A percentile compares a stretch with the other conserved stretches of the same genome.
phyloP scores from a whole-genome alignment of 768 basidiomycete genomes.

The Rhodotorula graminis region DNA sequence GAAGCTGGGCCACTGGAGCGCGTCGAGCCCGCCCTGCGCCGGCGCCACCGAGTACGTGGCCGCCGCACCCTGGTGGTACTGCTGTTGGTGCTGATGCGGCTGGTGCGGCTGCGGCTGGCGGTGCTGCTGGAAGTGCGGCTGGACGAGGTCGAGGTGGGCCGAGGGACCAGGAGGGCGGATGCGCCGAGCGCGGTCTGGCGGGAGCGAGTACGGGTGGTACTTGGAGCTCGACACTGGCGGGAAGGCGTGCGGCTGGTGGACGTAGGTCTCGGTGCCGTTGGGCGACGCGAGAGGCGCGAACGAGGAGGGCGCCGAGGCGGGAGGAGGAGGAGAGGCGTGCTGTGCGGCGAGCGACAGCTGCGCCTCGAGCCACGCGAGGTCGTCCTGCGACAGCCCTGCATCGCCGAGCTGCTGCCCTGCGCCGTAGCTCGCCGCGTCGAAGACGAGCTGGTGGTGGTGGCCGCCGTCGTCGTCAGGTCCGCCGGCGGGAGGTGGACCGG shows the following conservation, averaged over 20 bases:
- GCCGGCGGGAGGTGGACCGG: too few species aligned
- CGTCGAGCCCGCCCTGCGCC: neutral
- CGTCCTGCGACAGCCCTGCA: neutral
- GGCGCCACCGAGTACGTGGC: neutral
- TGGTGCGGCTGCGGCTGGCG: too few species aligned
- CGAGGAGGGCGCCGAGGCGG: neutral
- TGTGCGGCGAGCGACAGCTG: conserved; percentile 9
- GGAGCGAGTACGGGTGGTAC: conserved; percentile 30
- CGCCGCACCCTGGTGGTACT: neutral
- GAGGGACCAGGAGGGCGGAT: neutral
- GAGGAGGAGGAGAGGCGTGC: neutral
- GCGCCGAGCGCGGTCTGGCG: neutral
- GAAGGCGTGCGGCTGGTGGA: conserved; percentile 19
- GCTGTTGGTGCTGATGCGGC: neutral
- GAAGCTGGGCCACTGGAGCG: conserved; percentile 8
- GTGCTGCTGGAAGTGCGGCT: neutral
- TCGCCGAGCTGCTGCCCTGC: neutral
- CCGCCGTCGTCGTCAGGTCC: too few species aligned
- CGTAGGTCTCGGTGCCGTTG: neutral
- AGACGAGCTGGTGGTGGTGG: too few species aligned
- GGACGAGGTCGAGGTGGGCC: neutral
- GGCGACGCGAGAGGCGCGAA: neutral
- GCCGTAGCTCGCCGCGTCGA: neutral
- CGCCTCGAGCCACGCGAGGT: conserved; percentile 7
- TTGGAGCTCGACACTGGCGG: conserved; percentile 19